Base-by-base conservation (phyloP, 352 stramenopile species). In the Phytophthora litchii region DNA sequence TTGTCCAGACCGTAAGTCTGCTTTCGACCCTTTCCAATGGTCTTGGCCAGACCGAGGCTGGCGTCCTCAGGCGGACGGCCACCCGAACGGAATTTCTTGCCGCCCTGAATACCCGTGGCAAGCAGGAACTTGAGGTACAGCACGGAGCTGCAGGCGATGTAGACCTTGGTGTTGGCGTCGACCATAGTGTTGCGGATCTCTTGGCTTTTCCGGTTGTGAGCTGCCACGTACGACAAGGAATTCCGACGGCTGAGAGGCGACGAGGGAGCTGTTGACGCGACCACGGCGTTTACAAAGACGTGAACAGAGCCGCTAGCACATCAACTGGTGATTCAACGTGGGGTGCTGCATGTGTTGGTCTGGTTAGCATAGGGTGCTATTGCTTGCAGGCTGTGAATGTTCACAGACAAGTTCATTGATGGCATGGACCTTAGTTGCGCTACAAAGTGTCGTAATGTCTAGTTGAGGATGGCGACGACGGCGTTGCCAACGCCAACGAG, bases 111-210 rank as follows among this genome's bases (percentile, higher is more conserved):
- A 12, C 49, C 37, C 23, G 77, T 75, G 3, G 69, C 64, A 4
- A 76, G 44, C 35, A 89, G 45, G 56, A 86, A 90, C 71, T 92
- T 92, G 63, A 78, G n/a, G 64, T 83, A 92, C 38, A 92, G 78
- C 47, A 89, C 49, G 4, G 67, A 64, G 12, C 52, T 65, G 67
- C 78, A 91, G 16, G 80, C 68, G n/a, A 85, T 67, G 52, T 80
- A 88, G 10, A 78, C 65, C 58, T 88, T 82, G 32, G 82, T 60
- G 60, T 59, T 65, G 19, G 35, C 13, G 27, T 67, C 50, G 29
- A 62, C 37, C 59, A 67, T 67, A 14, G 7, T 36, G 9, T 31
- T 38, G 29, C 23, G 62, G 34, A 40, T 37, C 43, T 47, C 38
- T 21, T n/a, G 34, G 19, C 32, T 40, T 25, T 25, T 53, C 57